Base-by-base conservation (phyloP, 176 grass and related monocot species). In the Oryza coarctata region DNA sequence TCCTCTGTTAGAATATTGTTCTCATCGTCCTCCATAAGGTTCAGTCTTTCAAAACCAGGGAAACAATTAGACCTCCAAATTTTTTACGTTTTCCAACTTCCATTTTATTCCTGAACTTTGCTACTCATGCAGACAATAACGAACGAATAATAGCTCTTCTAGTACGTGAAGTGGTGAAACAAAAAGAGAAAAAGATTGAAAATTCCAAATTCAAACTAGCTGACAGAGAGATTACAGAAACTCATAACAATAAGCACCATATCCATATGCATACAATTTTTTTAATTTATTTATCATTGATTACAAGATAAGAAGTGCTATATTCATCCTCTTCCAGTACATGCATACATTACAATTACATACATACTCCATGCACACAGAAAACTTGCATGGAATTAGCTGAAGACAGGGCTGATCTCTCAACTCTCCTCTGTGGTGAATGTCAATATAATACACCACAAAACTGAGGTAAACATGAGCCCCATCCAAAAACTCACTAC, bases 371-470 rank as follows among this genome's bases (percentile, higher is more conserved):
- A 72, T 32, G 57, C 74, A 34, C 52, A 26, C 38, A 47, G 34
- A 58, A 65, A 84, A 73, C 32, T 49, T 9, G 35, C 70, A 72
- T 75, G 39, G 39, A 69, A 76, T 71, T 18, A 44, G 52, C 36
- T 12, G 50, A 74, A 67, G 68, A 61, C 0, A 50, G 68, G 36
- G 33, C 80, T 27, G 2, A 35, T 17, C 27, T 17, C 27, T 9
- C 40, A 57, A 58, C 5, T 6, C 35, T 36, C 6, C 4, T 28
- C 28, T 61, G 14, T 12, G 44, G 66, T 2, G 6, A 33, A 57
- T 35, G 72, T 23, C 55, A 60, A 60, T 60, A 25, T 60, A 60
- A 60, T 4, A 35, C 44, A 32, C 13, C 68, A 79, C 60, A 57
- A 43, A 22, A 60, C 55, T 60, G 10, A 23, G 30, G 28, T 23